Percentiles rank a stretch among this genome's conserved stretches.
Evolutionary conservation across 116 monocot species (phyloP).

Genomic region (Iris pallida): DNA sequence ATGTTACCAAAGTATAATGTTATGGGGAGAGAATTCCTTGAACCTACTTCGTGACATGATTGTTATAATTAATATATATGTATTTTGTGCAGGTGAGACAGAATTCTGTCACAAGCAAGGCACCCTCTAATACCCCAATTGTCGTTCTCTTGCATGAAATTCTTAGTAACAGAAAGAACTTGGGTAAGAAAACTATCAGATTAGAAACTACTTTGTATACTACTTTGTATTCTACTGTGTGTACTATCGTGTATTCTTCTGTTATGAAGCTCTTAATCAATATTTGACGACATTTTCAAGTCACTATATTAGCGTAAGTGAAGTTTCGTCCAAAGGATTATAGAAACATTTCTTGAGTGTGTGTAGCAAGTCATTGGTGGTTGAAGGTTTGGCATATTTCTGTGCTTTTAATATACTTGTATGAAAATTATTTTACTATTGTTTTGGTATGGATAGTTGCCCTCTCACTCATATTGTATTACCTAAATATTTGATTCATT

Average conservation of each 20-base stretch:
- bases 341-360: neutral
- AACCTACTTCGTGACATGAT: neutral
- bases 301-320: too few relatives aligned
- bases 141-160: slow-evolving; percentile 95
- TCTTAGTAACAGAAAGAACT: slow-evolving; percentile 90
- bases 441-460: too few relatives aligned
- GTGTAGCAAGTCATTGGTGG: neutral
- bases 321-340: too few relatives aligned
- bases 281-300: too few relatives aligned
- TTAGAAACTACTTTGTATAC: neutral
- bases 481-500: too few relatives aligned
- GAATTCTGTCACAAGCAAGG: slow-evolving; percentile 56
- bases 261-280: too few relatives aligned
- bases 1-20: neutral
- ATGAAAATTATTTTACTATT: too few relatives aligned
- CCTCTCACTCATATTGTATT: too few relatives aligned
- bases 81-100: slow-evolving; percentile 50
- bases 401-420: too few relatives aligned
- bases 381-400: neutral
- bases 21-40: neutral
- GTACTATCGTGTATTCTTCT: too few relatives aligned
- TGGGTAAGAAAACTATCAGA: slow-evolving; percentile 45
- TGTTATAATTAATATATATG: slow-evolving; percentile 2
- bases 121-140: slow-evolving; percentile 79
- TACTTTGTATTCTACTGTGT: too few relatives aligned